Conservation (phyloP, 2,329 filamentous ascomycete genomes). For the Emydomyces testavorans region DNA sequence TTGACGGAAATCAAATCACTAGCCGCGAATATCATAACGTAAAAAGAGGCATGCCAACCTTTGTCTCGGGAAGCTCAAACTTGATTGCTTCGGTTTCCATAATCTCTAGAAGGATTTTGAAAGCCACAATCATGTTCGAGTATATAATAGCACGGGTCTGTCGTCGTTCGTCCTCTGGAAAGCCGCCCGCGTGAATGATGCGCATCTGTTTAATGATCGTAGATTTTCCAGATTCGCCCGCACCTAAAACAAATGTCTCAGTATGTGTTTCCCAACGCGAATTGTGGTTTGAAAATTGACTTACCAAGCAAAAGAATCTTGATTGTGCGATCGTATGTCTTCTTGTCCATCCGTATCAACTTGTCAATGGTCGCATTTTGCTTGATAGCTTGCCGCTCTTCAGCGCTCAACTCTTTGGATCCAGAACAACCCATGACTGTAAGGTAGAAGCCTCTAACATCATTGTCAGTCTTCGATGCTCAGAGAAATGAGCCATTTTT, state of each 20-base stretch:
- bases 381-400: constrained; percentile 33
- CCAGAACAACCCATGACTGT: constrained; percentile 35
- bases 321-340: constrained; percentile 72
- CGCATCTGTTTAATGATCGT: constrained; percentile 99
- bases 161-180: constrained; percentile 76
- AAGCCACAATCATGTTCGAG: constrained; percentile 84
- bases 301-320: constrained; percentile 87
- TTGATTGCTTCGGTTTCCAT: constrained; percentile 75
- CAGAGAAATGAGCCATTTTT: background rate
- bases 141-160: constrained; percentile 95
- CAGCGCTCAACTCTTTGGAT: constrained; percentile 31
- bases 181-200: constrained; percentile 87
- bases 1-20: background rate
- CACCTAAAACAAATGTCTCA: constrained; percentile 46
- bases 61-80: constrained; percentile 67
- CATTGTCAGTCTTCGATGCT: background rate
- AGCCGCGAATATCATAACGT: background rate
- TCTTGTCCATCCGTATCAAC: constrained; percentile 74
- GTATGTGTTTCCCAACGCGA: background rate
- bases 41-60: constrained; percentile 41
- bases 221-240: constrained; percentile 90
- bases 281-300: constrained; percentile 21
- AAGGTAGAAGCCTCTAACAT: background rate
- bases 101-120: constrained; percentile 78
- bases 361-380: constrained; percentile 65